phyloP scores from a whole-genome alignment of 495 filamentous ascomycete genomes.

The Xylaria curta region DNA sequence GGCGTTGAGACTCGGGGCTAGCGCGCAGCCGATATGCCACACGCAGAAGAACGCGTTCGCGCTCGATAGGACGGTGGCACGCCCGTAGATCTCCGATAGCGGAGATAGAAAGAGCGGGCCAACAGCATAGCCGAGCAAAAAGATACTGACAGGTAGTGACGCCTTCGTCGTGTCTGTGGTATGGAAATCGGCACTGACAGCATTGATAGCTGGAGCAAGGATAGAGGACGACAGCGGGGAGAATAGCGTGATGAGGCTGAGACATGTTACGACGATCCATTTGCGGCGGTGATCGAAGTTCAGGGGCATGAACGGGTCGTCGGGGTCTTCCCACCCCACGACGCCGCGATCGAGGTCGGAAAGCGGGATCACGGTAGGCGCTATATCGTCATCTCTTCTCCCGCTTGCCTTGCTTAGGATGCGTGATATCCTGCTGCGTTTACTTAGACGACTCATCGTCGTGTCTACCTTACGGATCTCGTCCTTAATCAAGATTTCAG shows the following conservation, averaged over 20 bases:
- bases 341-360: conserved; percentile 54
- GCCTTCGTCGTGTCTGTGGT: conserved; percentile 44
- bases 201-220: conserved; percentile 64
- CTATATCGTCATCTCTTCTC: conserved; percentile 31
- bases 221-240: conserved; percentile 70
- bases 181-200: conserved; percentile 60
- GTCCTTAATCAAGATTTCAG: conserved; percentile 3
- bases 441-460: conserved; percentile 14
- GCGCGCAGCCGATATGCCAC: conserved; percentile 73
- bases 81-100: conserved; percentile 76
- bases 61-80: conserved; percentile 64
- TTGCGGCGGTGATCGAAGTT: conserved; percentile 70
- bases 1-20: conserved; percentile 62
- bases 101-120: conserved; percentile 61
- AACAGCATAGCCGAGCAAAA: conserved; percentile 51
- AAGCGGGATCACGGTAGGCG: conserved; percentile 41
- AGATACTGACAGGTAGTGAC: conserved; percentile 49
- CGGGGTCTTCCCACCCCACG: conserved; percentile 65
- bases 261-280: conserved; percentile 68
- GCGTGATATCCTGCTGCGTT: conserved; percentile 20
- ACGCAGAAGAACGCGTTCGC: conserved; percentile 72
- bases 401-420: conserved; percentile 18
- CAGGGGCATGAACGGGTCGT: conserved; percentile 75
- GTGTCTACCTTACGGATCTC: conserved; percentile 25
- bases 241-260: conserved; percentile 61